These are phyloP conservation scores for Ormosia semicastrata DNA, from an alignment of 306 rosid genomes.

Conservation along the genomic window DNA sequence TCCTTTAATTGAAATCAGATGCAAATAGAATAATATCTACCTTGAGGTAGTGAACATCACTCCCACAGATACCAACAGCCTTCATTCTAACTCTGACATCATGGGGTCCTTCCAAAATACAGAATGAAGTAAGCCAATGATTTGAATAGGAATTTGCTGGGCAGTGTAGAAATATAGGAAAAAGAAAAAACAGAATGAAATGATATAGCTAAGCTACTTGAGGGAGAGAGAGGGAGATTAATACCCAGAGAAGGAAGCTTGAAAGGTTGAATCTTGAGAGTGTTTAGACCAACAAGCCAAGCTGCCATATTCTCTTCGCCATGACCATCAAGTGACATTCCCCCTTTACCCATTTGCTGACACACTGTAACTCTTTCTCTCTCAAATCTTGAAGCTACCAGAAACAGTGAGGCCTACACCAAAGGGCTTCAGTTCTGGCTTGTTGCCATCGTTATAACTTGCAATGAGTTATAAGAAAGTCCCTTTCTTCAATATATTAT, in stretches of 20 bases:
- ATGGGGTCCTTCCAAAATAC: slow-evolving; percentile 55
- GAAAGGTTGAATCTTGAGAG: slow-evolving; percentile 85
- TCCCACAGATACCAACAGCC: slow-evolving; percentile 96
- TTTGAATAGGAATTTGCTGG: not conserved
- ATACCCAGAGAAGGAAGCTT: slow-evolving; percentile 77
- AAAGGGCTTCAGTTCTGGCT: not conserved
- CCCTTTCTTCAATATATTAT: not conserved
- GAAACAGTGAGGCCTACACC: not conserved
- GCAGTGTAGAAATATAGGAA: not conserved
- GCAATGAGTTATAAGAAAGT: not conserved
- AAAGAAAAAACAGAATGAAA: not conserved
- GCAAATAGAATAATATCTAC: slow-evolving; percentile 30
- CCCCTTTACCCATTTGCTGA: slow-evolving; percentile 71
- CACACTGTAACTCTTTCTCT: not conserved
- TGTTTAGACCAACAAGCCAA: slow-evolving; percentile 77
- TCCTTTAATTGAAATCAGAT: not conserved
- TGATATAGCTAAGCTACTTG: not conserved
- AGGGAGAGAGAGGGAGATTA: not conserved
- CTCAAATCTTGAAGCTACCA: slow-evolving; percentile 6
- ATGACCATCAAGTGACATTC: slow-evolving; percentile 52
- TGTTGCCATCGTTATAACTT: not conserved
- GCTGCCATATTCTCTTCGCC: slow-evolving; percentile 83
- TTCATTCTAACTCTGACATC: slow-evolving; percentile 78
- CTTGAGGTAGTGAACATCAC: slow-evolving; percentile 93
- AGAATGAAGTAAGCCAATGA: slow-evolving; percentile 18